These are phyloP conservation scores for Nitzschia sp. DNA, from an alignment of 108 stramenopile genomes.

Conservation along the genomic window DNA sequence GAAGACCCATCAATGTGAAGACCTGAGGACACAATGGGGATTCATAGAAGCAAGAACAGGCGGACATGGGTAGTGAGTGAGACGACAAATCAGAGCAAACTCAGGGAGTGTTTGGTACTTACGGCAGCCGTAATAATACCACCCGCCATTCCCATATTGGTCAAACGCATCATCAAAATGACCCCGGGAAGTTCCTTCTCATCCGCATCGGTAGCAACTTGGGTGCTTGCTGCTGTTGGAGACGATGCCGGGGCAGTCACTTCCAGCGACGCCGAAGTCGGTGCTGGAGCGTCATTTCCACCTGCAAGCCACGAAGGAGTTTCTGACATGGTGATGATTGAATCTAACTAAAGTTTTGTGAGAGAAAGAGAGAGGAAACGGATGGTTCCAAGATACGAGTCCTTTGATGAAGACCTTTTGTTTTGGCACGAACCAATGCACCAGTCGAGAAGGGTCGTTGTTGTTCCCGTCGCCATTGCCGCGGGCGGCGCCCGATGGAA, in stretches of 20 bases:
- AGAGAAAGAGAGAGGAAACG: too few relatives aligned
- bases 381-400: too few relatives aligned
- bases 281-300: constrained; percentile 16
- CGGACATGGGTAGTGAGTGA: background rate
- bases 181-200: constrained; percentile 70
- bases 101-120: too few relatives aligned
- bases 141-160: constrained; percentile 69
- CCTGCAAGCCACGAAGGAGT: constrained; percentile 30
- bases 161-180: constrained; percentile 75
- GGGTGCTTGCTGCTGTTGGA: constrained; percentile 3
- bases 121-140: constrained; percentile 68
- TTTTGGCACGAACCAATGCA: too few relatives aligned
- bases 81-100: too few relatives aligned
- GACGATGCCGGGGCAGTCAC: background rate
- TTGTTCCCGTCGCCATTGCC: too few relatives aligned
- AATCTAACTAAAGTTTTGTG: too few relatives aligned
- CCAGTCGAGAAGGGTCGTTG: too few relatives aligned
- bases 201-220: constrained; percentile 30
- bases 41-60: background rate
- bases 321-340: constrained; percentile 22
- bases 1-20: constrained; percentile 50
- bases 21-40: constrained; percentile 39
- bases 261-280: constrained; percentile 18
- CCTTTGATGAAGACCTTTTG: too few relatives aligned
- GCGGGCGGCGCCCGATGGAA: too few relatives aligned